Percentiles rank a stretch among this genome's conserved stretches.
Evolutionary conservation across 495 filamentous ascomycete species (phyloP).

Genomic region (Podospora bellae-mahoneyi): DNA sequence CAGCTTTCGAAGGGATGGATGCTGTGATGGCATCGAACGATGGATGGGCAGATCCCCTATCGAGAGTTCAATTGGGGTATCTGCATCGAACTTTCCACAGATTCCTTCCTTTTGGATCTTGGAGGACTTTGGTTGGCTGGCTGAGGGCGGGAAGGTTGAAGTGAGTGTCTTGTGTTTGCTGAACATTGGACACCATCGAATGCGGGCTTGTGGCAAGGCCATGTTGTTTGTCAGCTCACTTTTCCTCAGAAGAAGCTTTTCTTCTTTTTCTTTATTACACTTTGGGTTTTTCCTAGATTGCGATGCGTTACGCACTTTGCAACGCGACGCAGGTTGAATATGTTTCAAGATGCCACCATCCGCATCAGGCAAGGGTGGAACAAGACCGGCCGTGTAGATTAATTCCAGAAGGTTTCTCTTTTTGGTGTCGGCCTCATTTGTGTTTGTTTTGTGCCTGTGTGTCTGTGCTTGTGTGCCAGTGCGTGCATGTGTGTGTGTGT

Average conservation of each 20-base stretch:
- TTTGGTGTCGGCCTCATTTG: neutral
- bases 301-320: neutral
- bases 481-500: neutral
- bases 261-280: neutral
- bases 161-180: neutral
- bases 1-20: too few species aligned
- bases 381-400: neutral
- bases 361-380: constrained; percentile 13
- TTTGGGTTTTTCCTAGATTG: neutral
- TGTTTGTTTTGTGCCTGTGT: neutral
- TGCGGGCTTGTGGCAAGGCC: neutral
- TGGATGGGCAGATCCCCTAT: too few species aligned
- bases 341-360: constrained; percentile 6
- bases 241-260: neutral
- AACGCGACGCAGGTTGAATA: neutral
- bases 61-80: constrained; percentile 7
- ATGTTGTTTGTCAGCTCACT: neutral
- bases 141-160: too few species aligned
- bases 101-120: neutral
- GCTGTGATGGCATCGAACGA: neutral
- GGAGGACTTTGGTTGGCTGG: neutral
- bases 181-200: neutral
- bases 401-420: constrained; percentile 18
- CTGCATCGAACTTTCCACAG: constrained; percentile 16
- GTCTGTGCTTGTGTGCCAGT: too few species aligned